phyloP scores from a whole-genome alignment of 768 basidiomycete genomes.

The Podaxis sp. region DNA sequence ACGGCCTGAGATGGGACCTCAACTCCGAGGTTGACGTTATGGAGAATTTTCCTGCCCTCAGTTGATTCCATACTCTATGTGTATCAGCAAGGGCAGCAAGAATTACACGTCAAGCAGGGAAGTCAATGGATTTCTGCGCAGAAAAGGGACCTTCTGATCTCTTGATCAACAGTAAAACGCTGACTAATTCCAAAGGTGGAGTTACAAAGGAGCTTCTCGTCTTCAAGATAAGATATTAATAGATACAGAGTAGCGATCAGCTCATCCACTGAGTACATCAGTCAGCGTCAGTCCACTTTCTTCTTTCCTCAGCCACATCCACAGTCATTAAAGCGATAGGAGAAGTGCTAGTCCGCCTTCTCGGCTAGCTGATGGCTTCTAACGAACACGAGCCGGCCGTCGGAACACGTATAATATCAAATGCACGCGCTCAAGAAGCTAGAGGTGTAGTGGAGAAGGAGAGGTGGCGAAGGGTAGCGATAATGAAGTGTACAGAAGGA shows the following conservation, averaged over 20 bases:
- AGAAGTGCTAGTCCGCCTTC: background rate
- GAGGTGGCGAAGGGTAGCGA: background rate
- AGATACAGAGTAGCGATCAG: no score
- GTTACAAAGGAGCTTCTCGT: no score
- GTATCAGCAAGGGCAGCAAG: no score
- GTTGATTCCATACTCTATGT: no score
- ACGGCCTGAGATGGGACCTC: background rate
- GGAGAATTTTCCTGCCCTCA: no score
- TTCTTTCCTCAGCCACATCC: background rate
- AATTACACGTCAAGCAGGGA: no score
- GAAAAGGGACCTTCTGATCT: no score
- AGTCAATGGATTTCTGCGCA: no score
- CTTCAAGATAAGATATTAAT: no score
- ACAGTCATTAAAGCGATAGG: background rate
- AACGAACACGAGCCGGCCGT: background rate
- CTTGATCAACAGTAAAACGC: no score
- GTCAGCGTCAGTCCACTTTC: background rate
- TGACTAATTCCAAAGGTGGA: no score
- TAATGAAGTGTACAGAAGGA: background rate
- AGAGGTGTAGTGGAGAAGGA: background rate
- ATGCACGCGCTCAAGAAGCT: background rate
- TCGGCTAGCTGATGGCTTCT: background rate
- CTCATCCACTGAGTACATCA: no score
- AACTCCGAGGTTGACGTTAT: background rate
- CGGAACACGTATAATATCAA: background rate